A percentile compares a stretch with the other conserved stretches of the same genome.
Evolutionary conservation across 441 rosid species (phyloP).

Genomic region (Populus hybrid): DNA sequence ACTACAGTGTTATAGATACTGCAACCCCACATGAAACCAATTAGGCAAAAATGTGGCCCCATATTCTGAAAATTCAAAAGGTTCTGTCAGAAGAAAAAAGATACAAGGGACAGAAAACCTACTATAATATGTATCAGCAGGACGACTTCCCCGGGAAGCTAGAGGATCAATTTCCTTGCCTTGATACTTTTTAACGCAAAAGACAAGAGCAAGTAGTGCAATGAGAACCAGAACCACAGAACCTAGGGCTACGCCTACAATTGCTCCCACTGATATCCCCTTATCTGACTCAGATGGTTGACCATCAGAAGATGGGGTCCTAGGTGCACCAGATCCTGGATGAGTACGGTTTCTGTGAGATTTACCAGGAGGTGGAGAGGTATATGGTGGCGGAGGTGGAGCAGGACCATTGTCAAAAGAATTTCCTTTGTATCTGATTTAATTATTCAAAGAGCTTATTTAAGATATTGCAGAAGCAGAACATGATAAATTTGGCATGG

Average conservation of each 20-base stretch:
- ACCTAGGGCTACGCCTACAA: constrained; percentile 64
- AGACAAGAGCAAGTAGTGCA: constrained; percentile 43
- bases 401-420: constrained; percentile 82
- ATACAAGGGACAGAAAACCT: constrained; percentile 22
- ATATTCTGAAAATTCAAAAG: background rate
- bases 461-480: constrained; percentile 9
- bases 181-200: constrained; percentile 51
- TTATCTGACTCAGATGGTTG: constrained; percentile 44
- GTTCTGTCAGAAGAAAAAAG: background rate
- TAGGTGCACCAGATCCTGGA: constrained; percentile 37
- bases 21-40: background rate
- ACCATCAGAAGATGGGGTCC: constrained; percentile 32
- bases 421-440: constrained; percentile 77
- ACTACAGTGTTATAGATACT: background rate
- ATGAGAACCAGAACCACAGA: constrained; percentile 48
- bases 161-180: constrained; percentile 41
- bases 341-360: constrained; percentile 39
- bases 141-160: constrained; percentile 53
- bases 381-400: constrained; percentile 65
- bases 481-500: background rate
- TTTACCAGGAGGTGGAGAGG: constrained; percentile 48
- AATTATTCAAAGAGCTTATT: constrained; percentile 19
- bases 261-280: constrained; percentile 55
- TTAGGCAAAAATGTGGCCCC: background rate
- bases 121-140: constrained; percentile 46